Conservation (phyloP, 306 rosid genomes). For the Hippophae rhamnoides region DNA sequence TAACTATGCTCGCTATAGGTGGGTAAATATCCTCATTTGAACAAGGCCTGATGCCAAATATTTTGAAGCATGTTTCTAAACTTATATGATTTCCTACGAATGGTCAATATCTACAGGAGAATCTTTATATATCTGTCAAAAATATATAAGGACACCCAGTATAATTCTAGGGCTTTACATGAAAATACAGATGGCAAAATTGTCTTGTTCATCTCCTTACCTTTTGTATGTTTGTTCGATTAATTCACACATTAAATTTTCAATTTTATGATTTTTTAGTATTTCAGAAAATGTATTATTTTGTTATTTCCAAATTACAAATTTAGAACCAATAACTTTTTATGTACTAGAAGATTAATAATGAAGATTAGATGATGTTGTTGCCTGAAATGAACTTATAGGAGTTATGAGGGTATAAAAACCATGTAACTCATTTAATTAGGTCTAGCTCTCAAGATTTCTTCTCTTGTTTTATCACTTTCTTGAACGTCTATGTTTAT, state of each 20-base stretch:
- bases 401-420: too few species aligned
- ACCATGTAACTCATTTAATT: too few species aligned
- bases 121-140: slow-evolving; percentile 47
- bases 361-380: too few species aligned
- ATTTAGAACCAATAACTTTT: too few species aligned
- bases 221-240: background rate
- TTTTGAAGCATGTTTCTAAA: slow-evolving; percentile 4
- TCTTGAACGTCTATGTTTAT: too few species aligned
- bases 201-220: slow-evolving; percentile 26
- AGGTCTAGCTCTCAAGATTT: too few species aligned
- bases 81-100: slow-evolving; percentile 32
- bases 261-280: background rate
- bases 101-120: slow-evolving; percentile 45
- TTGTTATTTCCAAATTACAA: too few species aligned
- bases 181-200: slow-evolving; percentile 35
- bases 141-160: slow-evolving; percentile 37
- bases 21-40: slow-evolving; percentile 11
- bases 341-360: too few species aligned
- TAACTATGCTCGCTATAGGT: background rate
- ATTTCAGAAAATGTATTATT: background rate
- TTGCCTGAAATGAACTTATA: too few species aligned
- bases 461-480: too few species aligned
- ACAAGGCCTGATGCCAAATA: slow-evolving; percentile 25
- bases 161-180: slow-evolving; percentile 44
- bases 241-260: background rate